Percentiles rank a stretch among this genome's conserved stretches.
Conservation (phyloP, 441 rosid genomes). For the Isatis lusitanica region DNA sequence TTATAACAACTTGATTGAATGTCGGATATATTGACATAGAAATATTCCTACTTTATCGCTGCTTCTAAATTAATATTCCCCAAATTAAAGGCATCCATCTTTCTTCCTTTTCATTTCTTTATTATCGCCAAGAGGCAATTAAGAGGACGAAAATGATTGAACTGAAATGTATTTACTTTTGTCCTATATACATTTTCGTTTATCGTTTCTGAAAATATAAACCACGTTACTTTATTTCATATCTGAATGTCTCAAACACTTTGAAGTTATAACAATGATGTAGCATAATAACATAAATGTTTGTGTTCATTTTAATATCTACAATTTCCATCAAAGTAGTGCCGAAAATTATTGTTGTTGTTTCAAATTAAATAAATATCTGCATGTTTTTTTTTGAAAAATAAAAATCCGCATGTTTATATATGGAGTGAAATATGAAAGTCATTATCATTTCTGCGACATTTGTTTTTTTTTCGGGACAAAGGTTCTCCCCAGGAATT, state of each 20-base stretch:
- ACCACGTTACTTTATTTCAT: not conserved
- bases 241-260: not conserved
- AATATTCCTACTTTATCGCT: slow-evolving; percentile 4
- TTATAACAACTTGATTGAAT: slow-evolving; percentile 20
- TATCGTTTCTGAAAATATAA: not conserved
- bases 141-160: slow-evolving; percentile 17
- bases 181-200: not conserved
- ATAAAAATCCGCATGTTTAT: too few relatives aligned
- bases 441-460: too few relatives aligned
- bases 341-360: not conserved
- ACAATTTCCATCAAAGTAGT: not conserved
- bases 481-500: too few relatives aligned
- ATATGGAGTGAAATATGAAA: too few relatives aligned
- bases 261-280: too few relatives aligned
- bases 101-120: not conserved
- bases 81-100: slow-evolving; percentile 17
- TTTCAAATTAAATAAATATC: not conserved
- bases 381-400: not conserved
- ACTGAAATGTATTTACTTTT: not conserved
- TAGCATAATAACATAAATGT: not conserved
- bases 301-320: not conserved
- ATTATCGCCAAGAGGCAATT: not conserved
- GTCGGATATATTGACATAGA: not conserved
- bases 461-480: too few relatives aligned
- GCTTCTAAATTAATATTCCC: slow-evolving; percentile 1